Evolutionary conservation across 2,329 filamentous ascomycete genomes (phyloP).

Genomic region (Ambrosiella cleistominuta): DNA sequence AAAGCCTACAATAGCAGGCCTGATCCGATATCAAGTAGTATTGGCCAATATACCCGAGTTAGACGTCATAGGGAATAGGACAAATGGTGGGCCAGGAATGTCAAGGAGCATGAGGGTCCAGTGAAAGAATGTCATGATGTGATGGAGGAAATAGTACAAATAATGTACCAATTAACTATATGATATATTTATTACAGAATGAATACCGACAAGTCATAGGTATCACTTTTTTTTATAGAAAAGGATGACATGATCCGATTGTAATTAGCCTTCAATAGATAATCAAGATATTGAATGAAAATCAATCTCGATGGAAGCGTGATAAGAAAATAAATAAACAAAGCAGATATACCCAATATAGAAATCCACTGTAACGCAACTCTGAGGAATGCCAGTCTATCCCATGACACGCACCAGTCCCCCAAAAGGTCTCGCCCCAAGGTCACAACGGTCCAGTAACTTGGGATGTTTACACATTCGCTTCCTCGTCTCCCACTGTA

Average conservation of each 20-base stretch:
- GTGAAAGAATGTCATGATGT: neutral
- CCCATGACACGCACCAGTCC: neutral
- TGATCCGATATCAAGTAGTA: neutral
- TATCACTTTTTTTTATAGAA: neutral
- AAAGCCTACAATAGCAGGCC: neutral
- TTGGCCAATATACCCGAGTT: neutral
- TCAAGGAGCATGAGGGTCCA: neutral
- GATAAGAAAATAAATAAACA: neutral
- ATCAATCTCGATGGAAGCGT: neutral
- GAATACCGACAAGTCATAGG: neutral
- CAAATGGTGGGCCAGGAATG: neutral
- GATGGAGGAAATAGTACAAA: neutral
- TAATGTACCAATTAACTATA: too few relatives aligned
- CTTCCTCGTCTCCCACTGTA: slow-evolving; percentile 58
- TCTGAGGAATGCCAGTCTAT: neutral
- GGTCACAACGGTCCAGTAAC: too few relatives aligned
- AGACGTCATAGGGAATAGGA: neutral
- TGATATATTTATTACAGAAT: neutral
- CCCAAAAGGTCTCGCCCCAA: neutral
- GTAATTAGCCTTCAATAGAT: neutral
- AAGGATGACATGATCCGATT: neutral
- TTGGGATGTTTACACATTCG: slow-evolving; percentile 27
- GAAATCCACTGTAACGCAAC: neutral
- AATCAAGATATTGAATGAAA: neutral
- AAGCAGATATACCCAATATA: neutral